Base-by-base conservation (phyloP, 2,329 filamentous ascomycete species). In the Fusarium pseudoanthophilum region DNA sequence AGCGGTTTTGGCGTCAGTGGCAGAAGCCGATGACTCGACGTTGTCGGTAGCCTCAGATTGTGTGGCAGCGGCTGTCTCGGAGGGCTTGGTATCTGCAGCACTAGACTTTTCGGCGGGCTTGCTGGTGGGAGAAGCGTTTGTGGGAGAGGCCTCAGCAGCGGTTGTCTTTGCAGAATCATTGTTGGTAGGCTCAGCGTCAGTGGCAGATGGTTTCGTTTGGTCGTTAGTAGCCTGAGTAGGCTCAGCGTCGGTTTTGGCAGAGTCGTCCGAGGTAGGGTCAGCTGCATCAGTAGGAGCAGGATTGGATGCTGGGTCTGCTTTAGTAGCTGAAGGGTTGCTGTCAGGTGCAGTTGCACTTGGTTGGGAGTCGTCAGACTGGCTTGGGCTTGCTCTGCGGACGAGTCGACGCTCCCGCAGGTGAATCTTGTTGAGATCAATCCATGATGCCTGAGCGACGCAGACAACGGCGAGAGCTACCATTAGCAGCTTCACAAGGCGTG, bases 401-500 rank as follows among this genome's bases (percentile, higher is more conserved):
- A 77, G 21, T 45, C 52, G 75, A 36, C 68, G 75, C 59, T 61
- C 71, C 30, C 73, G 67, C 26, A 71, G 24, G 66, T 72, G 69
- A 46, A 67, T 40, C 70, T 82, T 51, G 65, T 72, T 67, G 40
- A 67, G 30, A 69, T 83, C 70, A 69, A 80, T 65, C 75, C 77
- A 78, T 34, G 80, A 78, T 58, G 82, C 87, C 75, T 88, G 85
- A 49, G 84, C 84, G 42, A 86, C 80, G 51, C 82, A 82, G 60
- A 84, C 70, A 65, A 87, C 78, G 48, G 86, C 86, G 58, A 89
- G 80, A 48, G 85, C 86, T 73, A 87, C 79, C 70, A 88, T 77
- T 64, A 89, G 79, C 67, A 89, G 78, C 76, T 85, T 82, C 39
- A 88, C 67, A 56, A 86, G 74, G 64, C 83, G 83, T 60, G 80